A percentile compares a stretch with the other conserved stretches of the same genome.
phyloP scores from a whole-genome alignment of 2,329 filamentous ascomycete genomes.

The Botrytis sinoallii region DNA sequence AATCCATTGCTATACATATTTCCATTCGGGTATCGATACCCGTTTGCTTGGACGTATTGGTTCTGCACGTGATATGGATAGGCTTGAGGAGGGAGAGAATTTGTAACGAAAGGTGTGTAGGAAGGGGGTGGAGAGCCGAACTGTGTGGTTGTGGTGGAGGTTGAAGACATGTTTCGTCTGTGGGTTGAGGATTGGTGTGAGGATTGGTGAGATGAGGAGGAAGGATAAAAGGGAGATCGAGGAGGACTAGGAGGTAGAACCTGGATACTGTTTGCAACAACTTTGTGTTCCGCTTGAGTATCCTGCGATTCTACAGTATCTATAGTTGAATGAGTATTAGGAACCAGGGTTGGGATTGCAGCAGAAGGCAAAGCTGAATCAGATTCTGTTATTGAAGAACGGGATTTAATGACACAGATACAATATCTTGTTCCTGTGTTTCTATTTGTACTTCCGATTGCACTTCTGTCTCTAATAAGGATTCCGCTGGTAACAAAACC shows the following conservation, averaged over 20 bases:
- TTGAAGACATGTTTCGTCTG: background rate
- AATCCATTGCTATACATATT: background rate
- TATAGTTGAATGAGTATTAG: background rate
- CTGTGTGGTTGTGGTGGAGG: background rate
- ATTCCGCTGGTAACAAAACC: background rate
- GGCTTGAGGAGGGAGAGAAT: background rate
- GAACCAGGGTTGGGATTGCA: background rate
- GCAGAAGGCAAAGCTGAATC: background rate
- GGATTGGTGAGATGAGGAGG: background rate
- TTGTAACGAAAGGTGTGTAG: background rate
- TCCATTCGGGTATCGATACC: conserved; percentile 17
- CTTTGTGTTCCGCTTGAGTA: background rate
- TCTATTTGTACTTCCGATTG: background rate
- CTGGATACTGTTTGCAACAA: background rate
- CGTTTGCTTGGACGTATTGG: background rate
- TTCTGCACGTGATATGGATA: background rate
- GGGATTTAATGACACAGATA: background rate
- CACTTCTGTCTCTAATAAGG: background rate
- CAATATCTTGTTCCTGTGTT: background rate
- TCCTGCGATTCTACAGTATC: no score
- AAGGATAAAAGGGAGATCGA: background rate
- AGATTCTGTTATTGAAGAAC: background rate
- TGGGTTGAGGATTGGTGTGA: background rate
- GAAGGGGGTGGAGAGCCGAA: background rate
- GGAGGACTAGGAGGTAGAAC: no score